Evolutionary conservation across 2,329 filamentous ascomycete species (phyloP).

Genomic region (Orbilia blumenaviensis): DNA sequence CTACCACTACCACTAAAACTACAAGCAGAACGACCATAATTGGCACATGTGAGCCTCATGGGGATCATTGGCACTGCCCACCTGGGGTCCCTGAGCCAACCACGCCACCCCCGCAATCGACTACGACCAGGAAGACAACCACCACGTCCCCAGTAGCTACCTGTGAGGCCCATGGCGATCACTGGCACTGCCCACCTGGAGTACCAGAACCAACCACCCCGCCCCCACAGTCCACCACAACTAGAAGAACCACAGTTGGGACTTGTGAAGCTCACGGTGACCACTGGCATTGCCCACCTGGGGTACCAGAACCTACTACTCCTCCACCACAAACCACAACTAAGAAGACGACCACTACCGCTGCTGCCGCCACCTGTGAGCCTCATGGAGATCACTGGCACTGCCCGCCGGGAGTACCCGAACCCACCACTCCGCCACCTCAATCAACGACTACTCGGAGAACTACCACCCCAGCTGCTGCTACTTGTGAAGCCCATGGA

Average conservation of each 20-base stretch:
- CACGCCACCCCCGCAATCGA: neutral
- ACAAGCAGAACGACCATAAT: too few relatives aligned
- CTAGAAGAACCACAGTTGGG: neutral
- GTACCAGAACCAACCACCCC: conserved; percentile 1
- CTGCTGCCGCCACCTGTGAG: neutral
- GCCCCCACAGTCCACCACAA: neutral
- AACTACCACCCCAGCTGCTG: neutral
- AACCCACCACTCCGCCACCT: neutral
- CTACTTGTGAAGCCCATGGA: neutral
- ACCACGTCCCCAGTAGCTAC: neutral
- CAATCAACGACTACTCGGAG: neutral
- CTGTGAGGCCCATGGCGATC: conserved; percentile 1
- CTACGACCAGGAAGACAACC: neutral
- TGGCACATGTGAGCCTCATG: conserved; percentile 3
- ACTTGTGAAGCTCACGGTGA: neutral
- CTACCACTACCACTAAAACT: neutral
- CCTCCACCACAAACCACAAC: neutral
- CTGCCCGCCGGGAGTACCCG: neutral
- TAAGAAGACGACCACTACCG: neutral
- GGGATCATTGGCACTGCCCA: conserved; percentile 12
- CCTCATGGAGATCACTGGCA: neutral
- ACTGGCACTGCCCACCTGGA: neutral
- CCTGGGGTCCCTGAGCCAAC: neutral
- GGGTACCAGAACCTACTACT: neutral
- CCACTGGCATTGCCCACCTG: conserved; percentile 2